phyloP scores from a whole-genome alignment of 2,329 filamentous ascomycete genomes.

The Colletotrichum liaoningense region DNA sequence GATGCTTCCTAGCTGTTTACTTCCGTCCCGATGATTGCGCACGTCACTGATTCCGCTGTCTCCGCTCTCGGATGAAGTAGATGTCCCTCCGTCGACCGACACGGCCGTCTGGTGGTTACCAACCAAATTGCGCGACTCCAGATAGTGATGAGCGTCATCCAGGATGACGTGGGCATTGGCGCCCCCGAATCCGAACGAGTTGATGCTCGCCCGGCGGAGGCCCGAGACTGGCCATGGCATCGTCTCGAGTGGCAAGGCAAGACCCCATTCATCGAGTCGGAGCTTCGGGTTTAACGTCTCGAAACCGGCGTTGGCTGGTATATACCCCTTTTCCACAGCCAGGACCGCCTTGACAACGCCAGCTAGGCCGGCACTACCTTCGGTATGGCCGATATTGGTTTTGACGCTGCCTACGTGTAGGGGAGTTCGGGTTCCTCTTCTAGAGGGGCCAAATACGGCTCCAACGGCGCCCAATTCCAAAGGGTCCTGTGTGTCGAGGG shows the following conservation, averaged over 20 bases:
- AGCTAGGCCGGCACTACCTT: slow-evolving; percentile 36
- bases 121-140: not conserved
- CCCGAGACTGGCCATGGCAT: slow-evolving; percentile 8
- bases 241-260: slow-evolving; percentile 16
- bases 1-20: too few species aligned
- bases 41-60: too few species aligned
- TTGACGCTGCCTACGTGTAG: slow-evolving; percentile 31
- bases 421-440: not conserved
- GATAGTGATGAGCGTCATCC: slow-evolving; percentile 15
- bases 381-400: slow-evolving; percentile 36
- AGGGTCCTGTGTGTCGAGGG: slow-evolving; percentile 27
- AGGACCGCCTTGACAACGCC: slow-evolving; percentile 42
- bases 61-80: too few species aligned
- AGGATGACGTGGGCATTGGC: slow-evolving; percentile 22
- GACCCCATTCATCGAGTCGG: slow-evolving; percentile 38
- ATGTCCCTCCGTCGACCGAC: too few species aligned
- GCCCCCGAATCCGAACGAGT: slow-evolving; percentile 20
- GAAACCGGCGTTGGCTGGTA: slow-evolving; percentile 41
- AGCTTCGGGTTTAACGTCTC: slow-evolving; percentile 44
- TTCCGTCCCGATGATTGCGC: too few species aligned
- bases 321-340: slow-evolving; percentile 37
- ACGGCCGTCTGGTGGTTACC: too few species aligned
- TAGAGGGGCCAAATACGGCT: slow-evolving; percentile 16
- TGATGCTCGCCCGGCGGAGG: not conserved
- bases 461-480: slow-evolving; percentile 37